A percentile compares a stretch with the other conserved stretches of the same genome.
These are phyloP conservation scores for Tolypocladium capitatum DNA, from an alignment of 2,329 filamentous ascomycete genomes.

Conservation along the genomic window DNA sequence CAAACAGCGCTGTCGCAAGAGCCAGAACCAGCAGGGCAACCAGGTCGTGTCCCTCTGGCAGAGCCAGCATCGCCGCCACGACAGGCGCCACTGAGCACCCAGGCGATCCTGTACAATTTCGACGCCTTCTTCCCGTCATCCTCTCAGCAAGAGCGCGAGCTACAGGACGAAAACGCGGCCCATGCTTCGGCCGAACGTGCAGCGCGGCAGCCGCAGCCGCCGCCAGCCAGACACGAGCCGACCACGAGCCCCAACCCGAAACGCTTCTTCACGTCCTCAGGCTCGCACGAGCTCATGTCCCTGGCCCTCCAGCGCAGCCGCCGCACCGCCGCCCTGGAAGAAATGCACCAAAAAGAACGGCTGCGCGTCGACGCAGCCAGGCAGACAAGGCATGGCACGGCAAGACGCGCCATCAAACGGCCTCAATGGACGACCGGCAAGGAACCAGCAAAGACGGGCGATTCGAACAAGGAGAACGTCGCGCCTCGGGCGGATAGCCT, in stretches of 20 bases:
- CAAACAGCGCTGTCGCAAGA: not conserved
- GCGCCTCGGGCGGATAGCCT: slow-evolving; percentile 1
- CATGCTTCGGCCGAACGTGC: not conserved
- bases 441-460: not conserved
- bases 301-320: slow-evolving; percentile 22
- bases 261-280: slow-evolving; percentile 25
- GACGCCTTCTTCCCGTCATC: slow-evolving; percentile 44
- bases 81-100: slow-evolving; percentile 29
- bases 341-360: slow-evolving; percentile 13
- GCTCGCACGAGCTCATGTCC: slow-evolving; percentile 19
- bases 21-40: not conserved
- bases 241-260: slow-evolving; percentile 7
- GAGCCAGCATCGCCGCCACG: slow-evolving; percentile 6
- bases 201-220: not conserved
- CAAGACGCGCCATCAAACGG: not conserved
- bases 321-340: slow-evolving; percentile 18
- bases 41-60: not conserved
- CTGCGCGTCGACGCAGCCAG: slow-evolving; percentile 1
- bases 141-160: slow-evolving; percentile 40
- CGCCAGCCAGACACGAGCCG: slow-evolving; percentile 6
- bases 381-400: slow-evolving; percentile 4
- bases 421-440: not conserved
- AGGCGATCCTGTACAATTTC: slow-evolving; percentile 36
- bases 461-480: slow-evolving; percentile 13
- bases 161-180: slow-evolving; percentile 24